Evolutionary conservation across 108 stramenopile species (phyloP).

Genomic region (Skeletonema potamos): DNA sequence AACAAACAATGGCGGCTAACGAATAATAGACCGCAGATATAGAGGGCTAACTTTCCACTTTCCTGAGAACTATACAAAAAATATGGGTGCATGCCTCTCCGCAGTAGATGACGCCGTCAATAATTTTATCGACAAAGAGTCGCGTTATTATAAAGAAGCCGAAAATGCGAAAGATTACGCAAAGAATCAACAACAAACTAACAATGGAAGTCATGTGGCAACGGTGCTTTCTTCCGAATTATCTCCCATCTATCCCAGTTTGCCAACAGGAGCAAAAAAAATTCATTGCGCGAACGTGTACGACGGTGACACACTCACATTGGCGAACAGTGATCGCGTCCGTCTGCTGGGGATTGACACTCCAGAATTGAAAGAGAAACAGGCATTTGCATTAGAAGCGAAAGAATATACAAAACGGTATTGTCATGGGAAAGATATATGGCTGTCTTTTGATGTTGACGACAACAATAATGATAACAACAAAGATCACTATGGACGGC

Average conservation of each 20-base stretch:
- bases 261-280: slow-evolving; percentile 61
- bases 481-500: slow-evolving; percentile 72
- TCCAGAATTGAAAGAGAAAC: slow-evolving; percentile 78
- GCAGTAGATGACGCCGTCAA: slow-evolving; percentile 26
- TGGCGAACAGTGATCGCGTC: slow-evolving; percentile 60
- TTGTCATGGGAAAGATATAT: slow-evolving; percentile 62
- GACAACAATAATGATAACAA: slow-evolving; percentile 30
- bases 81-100: slow-evolving; percentile 33
- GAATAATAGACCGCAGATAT: no score
- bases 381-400: slow-evolving; percentile 78
- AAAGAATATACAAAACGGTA: slow-evolving; percentile 66
- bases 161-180: slow-evolving; percentile 21
- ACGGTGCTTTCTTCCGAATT: slow-evolving; percentile 29
- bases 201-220: slow-evolving; percentile 1
- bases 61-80: no score
- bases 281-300: slow-evolving; percentile 64
- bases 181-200: neutral
- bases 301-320: slow-evolving; percentile 80
- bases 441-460: slow-evolving; percentile 38
- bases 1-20: no score
- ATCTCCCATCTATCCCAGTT: slow-evolving; percentile 48
- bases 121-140: slow-evolving; percentile 32
- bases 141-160: slow-evolving; percentile 34
- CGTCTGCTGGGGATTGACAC: slow-evolving; percentile 81
- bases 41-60: no score